Conservation (phyloP, 495 filamentous ascomycete species). For the Podospora appendiculata region DNA sequence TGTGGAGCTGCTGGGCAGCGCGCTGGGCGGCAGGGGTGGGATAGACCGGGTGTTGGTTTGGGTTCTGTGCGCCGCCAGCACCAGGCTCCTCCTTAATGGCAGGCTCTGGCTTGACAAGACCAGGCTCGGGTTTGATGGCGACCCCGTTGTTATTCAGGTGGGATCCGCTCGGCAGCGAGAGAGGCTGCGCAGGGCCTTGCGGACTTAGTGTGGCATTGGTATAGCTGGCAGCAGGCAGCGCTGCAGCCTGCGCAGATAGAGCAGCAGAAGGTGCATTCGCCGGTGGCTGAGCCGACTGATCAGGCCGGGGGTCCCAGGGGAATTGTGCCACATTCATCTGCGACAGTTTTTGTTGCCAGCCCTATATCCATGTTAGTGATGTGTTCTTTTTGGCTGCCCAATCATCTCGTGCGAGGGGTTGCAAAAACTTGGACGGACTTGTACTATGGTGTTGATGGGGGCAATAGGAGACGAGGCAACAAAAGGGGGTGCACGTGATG, state of each 20-base stretch:
- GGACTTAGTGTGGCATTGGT: constrained; percentile 28
- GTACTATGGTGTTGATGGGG: too few species aligned
- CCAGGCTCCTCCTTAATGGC: constrained; percentile 32
- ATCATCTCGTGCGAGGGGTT: too few species aligned
- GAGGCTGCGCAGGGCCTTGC: constrained; percentile 25
- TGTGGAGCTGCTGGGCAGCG: constrained; percentile 58
- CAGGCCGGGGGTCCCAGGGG: constrained; percentile 84
- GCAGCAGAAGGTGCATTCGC: constrained; percentile 28
- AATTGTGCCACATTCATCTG: constrained; percentile 75
- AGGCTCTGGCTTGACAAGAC: constrained; percentile 39
- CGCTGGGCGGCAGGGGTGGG: constrained; percentile 48
- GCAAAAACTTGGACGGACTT: too few species aligned
- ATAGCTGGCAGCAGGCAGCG: constrained; percentile 18
- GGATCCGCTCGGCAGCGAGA: constrained; percentile 31
- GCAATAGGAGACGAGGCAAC: too few species aligned
- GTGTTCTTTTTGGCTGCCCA: too few species aligned
- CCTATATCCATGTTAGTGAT: constrained; percentile 41
- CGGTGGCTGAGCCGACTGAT: constrained; percentile 25
- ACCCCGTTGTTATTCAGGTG: constrained; percentile 30
- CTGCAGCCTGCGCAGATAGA: constrained; percentile 21
- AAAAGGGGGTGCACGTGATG: constrained; percentile 20
- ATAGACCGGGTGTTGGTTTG: constrained; percentile 4
- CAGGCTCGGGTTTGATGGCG: constrained; percentile 71
- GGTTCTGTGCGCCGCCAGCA: constrained; percentile 2
- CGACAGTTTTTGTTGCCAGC: constrained; percentile 87